phyloP scores from a whole-genome alignment of 768 basidiomycete species.

The Naematelia encephala region DNA sequence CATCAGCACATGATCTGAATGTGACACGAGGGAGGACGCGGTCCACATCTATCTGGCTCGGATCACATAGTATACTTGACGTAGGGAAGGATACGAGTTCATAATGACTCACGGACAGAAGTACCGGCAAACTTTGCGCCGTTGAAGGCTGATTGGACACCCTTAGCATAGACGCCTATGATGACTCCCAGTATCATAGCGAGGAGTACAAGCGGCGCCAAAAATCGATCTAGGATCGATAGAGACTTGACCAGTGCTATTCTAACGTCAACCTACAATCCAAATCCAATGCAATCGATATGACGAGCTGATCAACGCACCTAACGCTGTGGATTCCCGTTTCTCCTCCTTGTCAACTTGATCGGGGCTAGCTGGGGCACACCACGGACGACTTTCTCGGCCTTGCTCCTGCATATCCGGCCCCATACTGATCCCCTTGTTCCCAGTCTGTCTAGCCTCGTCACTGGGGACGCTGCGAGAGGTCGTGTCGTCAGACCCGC shows the following conservation, averaged over 20 bases:
- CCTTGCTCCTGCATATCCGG: not conserved
- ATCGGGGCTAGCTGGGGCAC: not conserved
- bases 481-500: not conserved
- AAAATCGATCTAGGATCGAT: constrained; percentile 58
- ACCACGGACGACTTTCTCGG: not conserved
- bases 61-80: too few species aligned
- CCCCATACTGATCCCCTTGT: not conserved
- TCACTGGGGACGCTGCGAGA: too few species aligned
- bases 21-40: not conserved
- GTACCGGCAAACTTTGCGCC: constrained; percentile 65
- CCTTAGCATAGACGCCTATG: constrained; percentile 65
- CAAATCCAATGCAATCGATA: too few species aligned
- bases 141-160: constrained; percentile 63
- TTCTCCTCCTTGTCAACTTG: not conserved
- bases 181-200: constrained; percentile 73
- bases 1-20: not conserved
- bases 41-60: too few species aligned
- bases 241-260: constrained; percentile 12
- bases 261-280: too few species aligned
- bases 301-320: not conserved
- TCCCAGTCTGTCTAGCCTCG: too few species aligned
- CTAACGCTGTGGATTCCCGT: not conserved
- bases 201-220: constrained; percentile 65
- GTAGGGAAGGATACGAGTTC: not conserved
- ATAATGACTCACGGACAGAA: constrained; percentile 64